These are phyloP conservation scores for Dryas alaskensis DNA, from an alignment of 306 rosid genomes.

Conservation along the genomic window DNA sequence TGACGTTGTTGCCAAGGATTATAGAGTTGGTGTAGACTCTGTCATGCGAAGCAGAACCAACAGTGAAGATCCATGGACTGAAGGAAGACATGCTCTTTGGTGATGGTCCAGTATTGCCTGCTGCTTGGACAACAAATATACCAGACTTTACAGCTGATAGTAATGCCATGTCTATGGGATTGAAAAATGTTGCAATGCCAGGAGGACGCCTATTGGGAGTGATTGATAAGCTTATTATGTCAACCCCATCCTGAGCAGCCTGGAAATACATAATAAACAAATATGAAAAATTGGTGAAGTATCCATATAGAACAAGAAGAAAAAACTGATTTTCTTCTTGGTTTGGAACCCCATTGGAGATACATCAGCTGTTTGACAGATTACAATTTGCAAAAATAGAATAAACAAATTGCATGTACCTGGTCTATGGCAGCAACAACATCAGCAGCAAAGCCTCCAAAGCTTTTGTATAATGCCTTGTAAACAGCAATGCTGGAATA, in stretches of 20 bases:
- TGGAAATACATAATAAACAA: constrained; percentile 29
- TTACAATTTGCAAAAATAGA: constrained; percentile 14
- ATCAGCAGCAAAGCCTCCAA: constrained; percentile 99
- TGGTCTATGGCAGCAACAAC: constrained; percentile 99
- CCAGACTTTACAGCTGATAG: constrained; percentile 90
- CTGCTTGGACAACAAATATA: constrained; percentile 95
- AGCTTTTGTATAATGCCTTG: constrained; percentile 93
- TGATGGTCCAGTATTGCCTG: constrained; percentile 96
- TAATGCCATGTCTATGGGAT: constrained; percentile 97
- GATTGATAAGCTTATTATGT: constrained; percentile 81
- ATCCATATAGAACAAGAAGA: constrained; percentile 1
- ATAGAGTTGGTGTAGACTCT: constrained; percentile 78
- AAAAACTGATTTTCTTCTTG: neutral
- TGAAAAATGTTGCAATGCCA: constrained; percentile 91
- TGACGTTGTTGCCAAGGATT: constrained; percentile 77
- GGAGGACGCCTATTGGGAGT: constrained; percentile 98
- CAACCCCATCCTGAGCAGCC: constrained; percentile 99
- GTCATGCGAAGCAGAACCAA: constrained; percentile 92
- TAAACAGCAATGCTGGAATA: constrained; percentile 80
- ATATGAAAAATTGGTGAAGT: constrained; percentile 2
- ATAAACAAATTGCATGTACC: constrained; percentile 39
- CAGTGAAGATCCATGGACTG: constrained; percentile 95
- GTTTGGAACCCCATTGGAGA: neutral
- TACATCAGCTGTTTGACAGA: constrained; percentile 15
- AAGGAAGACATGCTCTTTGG: constrained; percentile 92